Base-by-base conservation (phyloP, 305 asterid genomes). In the Fraxinus angustifolia region DNA sequence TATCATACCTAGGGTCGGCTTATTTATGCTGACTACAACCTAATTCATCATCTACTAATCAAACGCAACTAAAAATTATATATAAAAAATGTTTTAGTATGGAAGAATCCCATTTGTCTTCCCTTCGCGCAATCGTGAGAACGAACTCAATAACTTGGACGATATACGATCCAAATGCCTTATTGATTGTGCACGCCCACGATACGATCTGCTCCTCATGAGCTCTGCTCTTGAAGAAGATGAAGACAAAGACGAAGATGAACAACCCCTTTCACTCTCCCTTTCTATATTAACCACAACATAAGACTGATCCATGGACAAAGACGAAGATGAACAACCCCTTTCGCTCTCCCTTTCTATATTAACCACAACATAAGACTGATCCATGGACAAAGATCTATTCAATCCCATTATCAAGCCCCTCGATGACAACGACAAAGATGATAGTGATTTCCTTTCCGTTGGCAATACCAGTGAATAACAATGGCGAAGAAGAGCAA, bases 371-470 rank as follows among this genome's bases (percentile, higher is more conserved):
- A 79, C 85, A 34, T 73, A 26, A 12, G 79, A 76, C 26, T 77
- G 89, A 90, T 87, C 94, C 91, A 91, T 67, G 1, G 97, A 93
- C 83, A 86, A 23, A 30, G 97, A 90, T 8, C 95, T 87, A 86
- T 88, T 89, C 86, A 91, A 75, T 23, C 82, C 86, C 0, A 74
- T 34, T 4, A 80, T 21, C 23, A 35, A 7, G 50, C 73, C 73
- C 73, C 73, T 65, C 34, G 73, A 65, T 28, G 73, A 3, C 73
- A 65, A 65, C 87, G 78, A 19, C 12, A 19, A 17, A 58, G 68
- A 17, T 34, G 75, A 68, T 17, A 82, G 16, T 60, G 92, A 14
- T 11, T 77, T 74, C 78, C 73, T 70, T 50, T 80, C 87, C 76
- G 6, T 76, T 65, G 83, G 84, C 80, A 74, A 21, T 75, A 72